Conservation (phyloP, 2,329 filamentous ascomycete genomes). For the Lasiodiplodia theobromae region DNA sequence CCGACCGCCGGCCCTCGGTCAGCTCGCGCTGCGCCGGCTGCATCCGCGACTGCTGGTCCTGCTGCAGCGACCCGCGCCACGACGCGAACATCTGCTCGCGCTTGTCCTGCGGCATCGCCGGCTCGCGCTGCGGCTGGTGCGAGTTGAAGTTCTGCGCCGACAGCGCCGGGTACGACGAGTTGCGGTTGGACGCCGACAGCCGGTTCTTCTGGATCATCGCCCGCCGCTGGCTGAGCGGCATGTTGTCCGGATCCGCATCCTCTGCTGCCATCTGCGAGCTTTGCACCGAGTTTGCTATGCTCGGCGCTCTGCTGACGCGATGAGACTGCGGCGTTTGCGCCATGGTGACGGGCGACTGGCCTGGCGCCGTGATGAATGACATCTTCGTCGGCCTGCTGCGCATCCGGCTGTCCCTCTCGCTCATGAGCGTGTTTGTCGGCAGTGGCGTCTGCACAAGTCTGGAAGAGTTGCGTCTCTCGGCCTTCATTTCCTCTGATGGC, state of each 20-base stretch:
- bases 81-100: constrained; percentile 45
- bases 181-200: constrained; percentile 18
- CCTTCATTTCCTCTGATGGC: constrained; percentile 6
- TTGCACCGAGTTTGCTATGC: neutral
- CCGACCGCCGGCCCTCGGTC: constrained; percentile 48
- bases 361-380: constrained; percentile 18
- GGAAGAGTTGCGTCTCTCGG: neutral
- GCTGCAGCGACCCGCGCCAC: constrained; percentile 45
- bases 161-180: constrained; percentile 8
- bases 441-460: neutral
- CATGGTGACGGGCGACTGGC: neutral
- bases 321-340: neutral
- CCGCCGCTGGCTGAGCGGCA: constrained; percentile 61
- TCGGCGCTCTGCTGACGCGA: constrained; percentile 7
- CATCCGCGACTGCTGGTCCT: constrained; percentile 35
- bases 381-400: constrained; percentile 22
- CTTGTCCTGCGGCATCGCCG: constrained; percentile 38
- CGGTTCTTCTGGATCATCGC: constrained; percentile 20
- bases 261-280: constrained; percentile 54
- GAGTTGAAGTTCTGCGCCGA: constrained; percentile 44
- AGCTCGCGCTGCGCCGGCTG: constrained; percentile 33
- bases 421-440: constrained; percentile 23
- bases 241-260: constrained; percentile 65
- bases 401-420: constrained; percentile 21
- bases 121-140: constrained; percentile 45